Evolutionary conservation across 495 filamentous ascomycete genomes (phyloP).

Genomic region (Xanthoparmelia taractica): DNA sequence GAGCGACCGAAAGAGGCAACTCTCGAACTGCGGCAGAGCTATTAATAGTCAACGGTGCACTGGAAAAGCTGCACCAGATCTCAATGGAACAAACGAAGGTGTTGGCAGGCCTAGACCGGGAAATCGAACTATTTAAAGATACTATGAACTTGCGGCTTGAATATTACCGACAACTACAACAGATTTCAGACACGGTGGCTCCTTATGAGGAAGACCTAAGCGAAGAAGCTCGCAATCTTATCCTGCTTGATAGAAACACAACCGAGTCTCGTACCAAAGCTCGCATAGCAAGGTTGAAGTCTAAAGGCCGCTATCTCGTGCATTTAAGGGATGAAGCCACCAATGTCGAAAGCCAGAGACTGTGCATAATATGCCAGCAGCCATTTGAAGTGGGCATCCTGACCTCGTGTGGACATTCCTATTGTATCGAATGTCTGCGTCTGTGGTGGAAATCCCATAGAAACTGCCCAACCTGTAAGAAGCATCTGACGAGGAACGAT

Average conservation of each 20-base stretch:
- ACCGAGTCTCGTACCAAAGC: slow-evolving; percentile 31
- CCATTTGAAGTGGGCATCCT: slow-evolving; percentile 70
- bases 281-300: slow-evolving; percentile 52
- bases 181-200: slow-evolving; percentile 75
- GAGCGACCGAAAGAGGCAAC: slow-evolving; percentile 52
- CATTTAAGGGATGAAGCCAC: slow-evolving; percentile 52
- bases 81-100: slow-evolving; percentile 58
- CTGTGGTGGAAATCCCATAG: slow-evolving; percentile 61
- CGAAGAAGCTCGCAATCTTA: slow-evolving; percentile 36
- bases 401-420: slow-evolving; percentile 85
- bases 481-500: slow-evolving; percentile 48
- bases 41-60: slow-evolving; percentile 47
- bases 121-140: slow-evolving; percentile 65
- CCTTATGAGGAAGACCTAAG: slow-evolving; percentile 56
- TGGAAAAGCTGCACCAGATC: slow-evolving; percentile 54
- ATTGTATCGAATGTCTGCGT: slow-evolving; percentile 76
- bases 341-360: slow-evolving; percentile 47
- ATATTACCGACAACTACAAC: slow-evolving; percentile 82
- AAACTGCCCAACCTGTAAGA: slow-evolving; percentile 74
- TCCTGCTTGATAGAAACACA: slow-evolving; percentile 42
- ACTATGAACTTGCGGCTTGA: slow-evolving; percentile 76
- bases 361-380: slow-evolving; percentile 74
- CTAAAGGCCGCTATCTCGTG: slow-evolving; percentile 65
- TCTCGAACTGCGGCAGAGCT: slow-evolving; percentile 57
- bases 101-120: slow-evolving; percentile 53